Base-by-base conservation (phyloP, 164 flowering plant genomes). In the Berberis vulgaris region DNA sequence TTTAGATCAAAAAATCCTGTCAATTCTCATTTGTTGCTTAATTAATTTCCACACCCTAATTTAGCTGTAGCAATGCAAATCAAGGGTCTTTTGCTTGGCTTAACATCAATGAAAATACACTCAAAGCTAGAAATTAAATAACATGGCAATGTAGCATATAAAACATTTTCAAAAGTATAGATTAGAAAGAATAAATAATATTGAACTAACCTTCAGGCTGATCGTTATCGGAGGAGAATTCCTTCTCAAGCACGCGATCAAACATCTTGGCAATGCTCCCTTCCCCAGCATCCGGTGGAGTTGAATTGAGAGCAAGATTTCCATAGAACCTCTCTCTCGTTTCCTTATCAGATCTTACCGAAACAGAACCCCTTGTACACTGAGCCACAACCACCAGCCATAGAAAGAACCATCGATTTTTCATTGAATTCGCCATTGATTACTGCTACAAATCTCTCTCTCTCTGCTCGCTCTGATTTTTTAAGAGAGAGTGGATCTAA, bases 231-330 rank as follows among this genome's bases (percentile, higher is more conserved):
- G 92, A 26, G 26, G 26, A 67, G 65, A 94, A 94, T 78, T 94
- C 98, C 67, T 90, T 90, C 80, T 90, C 91, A 2, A 94, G 83
- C 66, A 94, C 97, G 4, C 84, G 82, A 81, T 86, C 96, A 72
- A 94, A 84, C 80, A 94, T 88, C 72, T 90, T 75, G 3, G 98
- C 98, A 7, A 90, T 82, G 62, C 82, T 86, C 0, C 84, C 96
- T 2, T 83, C 95, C 5, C 75, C 79, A 7, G 80, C 41, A 54
- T 67, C 83, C 7, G 96, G 82, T 39, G 84, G 74, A 60, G 88
- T 62, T 2, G 88, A 67, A 50, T 86, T 84, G 13, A 73, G 6
- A 2, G 79, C 45, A 38, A 84, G 55, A 65, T 79, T 82, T 1
- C 98, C 98, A 68, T 90, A 94, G 72, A 94, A 94, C 77, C 90